These are phyloP conservation scores for Hyphodiscus hymeniophilus DNA, from an alignment of 495 filamentous ascomycete species.

Conservation along the genomic window DNA sequence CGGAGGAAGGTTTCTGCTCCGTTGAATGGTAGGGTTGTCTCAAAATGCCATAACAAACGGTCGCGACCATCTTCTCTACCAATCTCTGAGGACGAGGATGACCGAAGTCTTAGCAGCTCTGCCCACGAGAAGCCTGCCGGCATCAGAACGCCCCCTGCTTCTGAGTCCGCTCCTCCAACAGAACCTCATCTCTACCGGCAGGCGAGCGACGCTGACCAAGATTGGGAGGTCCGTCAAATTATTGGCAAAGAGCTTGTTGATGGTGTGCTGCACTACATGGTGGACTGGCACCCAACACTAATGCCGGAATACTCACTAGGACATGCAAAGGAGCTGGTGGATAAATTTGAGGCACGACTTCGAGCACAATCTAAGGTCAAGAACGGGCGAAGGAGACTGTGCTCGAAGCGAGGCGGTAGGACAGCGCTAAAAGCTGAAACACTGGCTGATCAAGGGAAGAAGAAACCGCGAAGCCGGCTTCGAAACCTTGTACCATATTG, in stretches of 20 bases:
- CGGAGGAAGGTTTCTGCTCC: too few species aligned
- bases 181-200: neutral
- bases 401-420: slow-evolving; percentile 1
- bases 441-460: slow-evolving; percentile 4
- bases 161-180: too few species aligned
- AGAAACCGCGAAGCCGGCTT: slow-evolving; percentile 2
- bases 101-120: too few species aligned
- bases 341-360: slow-evolving; percentile 16
- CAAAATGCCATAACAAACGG: too few species aligned
- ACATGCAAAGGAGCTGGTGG: slow-evolving; percentile 16
- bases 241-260: slow-evolving; percentile 13
- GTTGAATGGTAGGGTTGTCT: too few species aligned
- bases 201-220: slow-evolving; percentile 1
- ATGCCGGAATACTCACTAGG: slow-evolving; percentile 10
- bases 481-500: too few species aligned
- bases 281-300: slow-evolving; percentile 11
- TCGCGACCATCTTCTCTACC: too few species aligned
- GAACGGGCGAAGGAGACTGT: neutral
- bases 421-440: too few species aligned
- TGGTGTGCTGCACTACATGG: slow-evolving; percentile 16
- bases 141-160: too few species aligned
- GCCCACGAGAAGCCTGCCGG: too few species aligned
- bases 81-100: too few species aligned
- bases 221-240: slow-evolving; percentile 15
- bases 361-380: slow-evolving; percentile 4